Percentiles rank a stretch among this genome's conserved stretches.
Evolutionary conservation across 192 early-diverging fungal genomes (phyloP).

Genomic region (Rhizoclosmatium sp.): DNA sequence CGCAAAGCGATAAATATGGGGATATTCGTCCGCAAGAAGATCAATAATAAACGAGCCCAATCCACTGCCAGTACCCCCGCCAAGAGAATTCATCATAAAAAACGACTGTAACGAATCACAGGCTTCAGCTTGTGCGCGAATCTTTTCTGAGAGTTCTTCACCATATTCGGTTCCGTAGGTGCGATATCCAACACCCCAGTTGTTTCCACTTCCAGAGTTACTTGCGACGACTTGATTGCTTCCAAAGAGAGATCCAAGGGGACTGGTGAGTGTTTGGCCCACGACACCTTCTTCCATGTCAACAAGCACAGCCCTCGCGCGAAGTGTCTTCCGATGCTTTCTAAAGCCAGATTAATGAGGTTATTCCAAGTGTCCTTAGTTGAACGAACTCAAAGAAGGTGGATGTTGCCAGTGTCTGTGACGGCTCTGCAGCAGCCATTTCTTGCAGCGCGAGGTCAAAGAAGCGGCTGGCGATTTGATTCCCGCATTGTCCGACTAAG

Average conservation of each 20-base stretch:
- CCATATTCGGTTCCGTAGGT: conserved; percentile 53
- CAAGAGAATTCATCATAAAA: conserved; percentile 57
- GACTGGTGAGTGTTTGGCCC: conserved; percentile 43
- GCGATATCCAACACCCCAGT: conserved; percentile 67
- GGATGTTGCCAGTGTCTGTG: conserved; percentile 7
- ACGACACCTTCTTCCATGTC: conserved; percentile 70
- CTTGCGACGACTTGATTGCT: conserved; percentile 49
- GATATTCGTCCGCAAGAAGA: conserved; percentile 53
- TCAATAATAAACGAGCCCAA: conserved; percentile 57
- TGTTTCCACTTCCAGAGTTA: conserved; percentile 65
- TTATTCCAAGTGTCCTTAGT: conserved; percentile 15
- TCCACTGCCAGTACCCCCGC: conserved; percentile 68
- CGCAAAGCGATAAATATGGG: conserved; percentile 50
- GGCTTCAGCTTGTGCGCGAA: conserved; percentile 58
- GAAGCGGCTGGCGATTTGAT: conserved; percentile 65
- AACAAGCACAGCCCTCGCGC: conserved; percentile 55
- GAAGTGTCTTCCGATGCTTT: conserved; percentile 16
- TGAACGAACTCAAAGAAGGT: conserved; percentile 58
- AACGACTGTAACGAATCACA: conserved; percentile 65
- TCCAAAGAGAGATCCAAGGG: conserved; percentile 56
- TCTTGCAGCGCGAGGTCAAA: conserved; percentile 68
- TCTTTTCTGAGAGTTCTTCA: conserved; percentile 50
- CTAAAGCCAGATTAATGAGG: neutral
- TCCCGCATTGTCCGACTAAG: conserved; percentile 63
- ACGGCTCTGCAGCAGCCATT: conserved; percentile 33